Conservation (phyloP, 805 yeast genomes). For the Kregervanrija delftensis region DNA sequence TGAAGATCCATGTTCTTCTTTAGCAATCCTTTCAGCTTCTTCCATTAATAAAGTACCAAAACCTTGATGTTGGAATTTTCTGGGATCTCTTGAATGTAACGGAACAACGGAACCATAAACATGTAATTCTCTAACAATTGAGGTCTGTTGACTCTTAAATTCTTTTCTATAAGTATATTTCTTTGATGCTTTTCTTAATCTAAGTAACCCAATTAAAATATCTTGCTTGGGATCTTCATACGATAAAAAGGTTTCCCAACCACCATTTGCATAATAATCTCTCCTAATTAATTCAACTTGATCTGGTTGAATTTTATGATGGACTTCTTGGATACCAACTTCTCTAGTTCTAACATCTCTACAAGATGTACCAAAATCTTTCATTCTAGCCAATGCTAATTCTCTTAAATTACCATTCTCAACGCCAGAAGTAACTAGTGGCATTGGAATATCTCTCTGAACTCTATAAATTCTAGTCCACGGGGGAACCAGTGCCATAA, state of each 20-base stretch:
- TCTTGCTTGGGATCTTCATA: conserved; percentile 98
- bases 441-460: conserved; percentile 99
- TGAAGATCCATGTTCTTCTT: conserved; percentile 87
- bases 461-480: conserved; percentile 99
- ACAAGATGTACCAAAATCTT: conserved; percentile 93
- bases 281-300: conserved; percentile 93
- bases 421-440: conserved; percentile 93
- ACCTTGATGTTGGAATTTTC: conserved; percentile 98
- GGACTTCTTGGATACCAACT: conserved; percentile 98
- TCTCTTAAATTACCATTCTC: conserved; percentile 96
- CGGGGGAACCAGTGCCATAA: conserved; percentile 94
- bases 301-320: conserved; percentile 93
- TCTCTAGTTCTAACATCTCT: conserved; percentile 96
- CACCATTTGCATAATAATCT: conserved; percentile 95
- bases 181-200: conserved; percentile 83
- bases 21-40: conserved; percentile 94
- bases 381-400: conserved; percentile 94
- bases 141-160: conserved; percentile 73
- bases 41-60: conserved; percentile 97
- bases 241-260: conserved; percentile 95
- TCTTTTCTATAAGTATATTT: conserved; percentile 89
- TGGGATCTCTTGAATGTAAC: conserved; percentile 89
- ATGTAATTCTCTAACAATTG: conserved; percentile 93
- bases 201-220: conserved; percentile 81
- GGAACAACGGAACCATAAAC: conserved; percentile 98